Conservation (phyloP, 768 basidiomycete species). For the Suillus discolor region DNA sequence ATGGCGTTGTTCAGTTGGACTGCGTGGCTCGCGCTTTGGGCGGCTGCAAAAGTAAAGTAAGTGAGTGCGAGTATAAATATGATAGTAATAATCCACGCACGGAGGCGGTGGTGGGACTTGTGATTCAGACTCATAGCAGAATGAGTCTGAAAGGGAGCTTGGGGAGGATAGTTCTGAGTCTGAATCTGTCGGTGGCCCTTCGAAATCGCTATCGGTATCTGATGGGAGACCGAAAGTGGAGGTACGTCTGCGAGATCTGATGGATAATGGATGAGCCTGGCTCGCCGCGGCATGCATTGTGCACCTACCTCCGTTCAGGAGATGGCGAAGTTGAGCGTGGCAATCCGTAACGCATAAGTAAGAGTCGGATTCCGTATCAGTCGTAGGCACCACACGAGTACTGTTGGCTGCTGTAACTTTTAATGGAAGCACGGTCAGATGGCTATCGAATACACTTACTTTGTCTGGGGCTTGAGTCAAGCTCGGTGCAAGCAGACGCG, state of each 20-base stretch:
- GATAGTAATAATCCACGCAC: conserved; percentile 31
- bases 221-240: conserved; percentile 60
- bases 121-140: conserved; percentile 46
- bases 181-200: conserved; percentile 38
- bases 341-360: conserved; percentile 54
- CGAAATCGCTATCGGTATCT: conserved; percentile 44
- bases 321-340: conserved; percentile 55
- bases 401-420: not conserved
- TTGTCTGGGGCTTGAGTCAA: not conserved
- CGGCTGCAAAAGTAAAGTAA: conserved; percentile 16
- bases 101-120: conserved; percentile 37
- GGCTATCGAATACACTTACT: not conserved
- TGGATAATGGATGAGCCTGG: not conserved
- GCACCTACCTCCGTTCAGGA: conserved; percentile 42
- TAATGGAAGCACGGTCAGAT: not conserved
- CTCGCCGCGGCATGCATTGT: conserved; percentile 16
- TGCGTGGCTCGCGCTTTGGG: conserved; percentile 23
- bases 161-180: conserved; percentile 29
- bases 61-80: not conserved
- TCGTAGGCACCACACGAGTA: not conserved
- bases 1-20: conserved; percentile 35
- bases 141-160: conserved; percentile 38
- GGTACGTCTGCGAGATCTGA: conserved; percentile 33
- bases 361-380: not conserved
- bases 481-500: not conserved